Conservation (phyloP, 2,329 filamentous ascomycete genomes). For the Penicillium polonicum region DNA sequence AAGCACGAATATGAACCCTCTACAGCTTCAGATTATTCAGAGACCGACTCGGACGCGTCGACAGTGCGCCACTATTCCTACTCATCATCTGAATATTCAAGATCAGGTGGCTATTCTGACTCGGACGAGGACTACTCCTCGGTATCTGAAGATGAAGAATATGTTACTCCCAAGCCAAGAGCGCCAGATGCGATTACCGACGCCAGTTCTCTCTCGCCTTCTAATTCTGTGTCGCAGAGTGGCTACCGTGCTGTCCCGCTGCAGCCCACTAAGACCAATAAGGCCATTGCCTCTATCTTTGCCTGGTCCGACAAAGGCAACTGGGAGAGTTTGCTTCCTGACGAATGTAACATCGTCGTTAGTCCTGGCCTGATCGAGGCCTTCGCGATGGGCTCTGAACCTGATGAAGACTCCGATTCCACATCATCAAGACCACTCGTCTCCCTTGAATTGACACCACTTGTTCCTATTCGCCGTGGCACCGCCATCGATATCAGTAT, state of each 20-base stretch:
- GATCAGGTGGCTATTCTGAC: slow-evolving; percentile 44
- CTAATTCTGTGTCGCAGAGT: slow-evolving; percentile 77
- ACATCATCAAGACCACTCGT: slow-evolving; percentile 51
- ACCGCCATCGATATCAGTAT: slow-evolving; percentile 93
- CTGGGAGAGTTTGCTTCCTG: slow-evolving; percentile 61
- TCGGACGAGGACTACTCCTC: slow-evolving; percentile 34
- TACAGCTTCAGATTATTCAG: slow-evolving; percentile 60
- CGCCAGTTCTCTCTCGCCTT: slow-evolving; percentile 68
- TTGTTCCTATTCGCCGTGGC: slow-evolving; percentile 85
- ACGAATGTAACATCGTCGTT: slow-evolving; percentile 63
- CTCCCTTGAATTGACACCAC: slow-evolving; percentile 82
- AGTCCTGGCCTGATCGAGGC: slow-evolving; percentile 65
- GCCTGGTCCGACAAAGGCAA: slow-evolving; percentile 62
- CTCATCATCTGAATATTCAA: slow-evolving; percentile 23
- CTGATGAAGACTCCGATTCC: slow-evolving; percentile 6
- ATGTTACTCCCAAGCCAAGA: slow-evolving; percentile 47
- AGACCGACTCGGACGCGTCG: slow-evolving; percentile 52
- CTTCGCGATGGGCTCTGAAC: slow-evolving; percentile 54
- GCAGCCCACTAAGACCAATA: slow-evolving; percentile 51
- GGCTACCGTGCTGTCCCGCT: slow-evolving; percentile 58
- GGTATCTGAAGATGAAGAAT: slow-evolving; percentile 56
- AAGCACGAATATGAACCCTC: slow-evolving; percentile 98
- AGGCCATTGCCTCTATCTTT: slow-evolving; percentile 60
- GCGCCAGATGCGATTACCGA: slow-evolving; percentile 41
- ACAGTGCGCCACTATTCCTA: slow-evolving; percentile 53